Evolutionary conservation across 2,329 filamentous ascomycete species (phyloP).

Genomic region (Didymella keratinophila): DNA sequence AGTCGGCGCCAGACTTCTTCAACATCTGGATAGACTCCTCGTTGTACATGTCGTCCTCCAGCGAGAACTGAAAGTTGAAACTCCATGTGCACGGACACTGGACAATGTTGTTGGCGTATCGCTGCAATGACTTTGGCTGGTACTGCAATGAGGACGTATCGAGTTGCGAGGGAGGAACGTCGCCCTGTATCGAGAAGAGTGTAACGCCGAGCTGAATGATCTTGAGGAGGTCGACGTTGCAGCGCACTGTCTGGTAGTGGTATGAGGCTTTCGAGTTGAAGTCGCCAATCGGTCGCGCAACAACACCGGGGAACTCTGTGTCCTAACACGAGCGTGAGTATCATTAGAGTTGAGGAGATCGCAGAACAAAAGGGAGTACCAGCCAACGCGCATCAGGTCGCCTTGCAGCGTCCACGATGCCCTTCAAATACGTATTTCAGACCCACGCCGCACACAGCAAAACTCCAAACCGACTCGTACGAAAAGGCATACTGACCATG

Average conservation of each 20-base stretch:
- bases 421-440: conserved; percentile 25
- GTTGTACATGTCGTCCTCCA: conserved; percentile 97
- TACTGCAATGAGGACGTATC: conserved; percentile 54
- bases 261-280: conserved; percentile 97
- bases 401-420: conserved; percentile 16
- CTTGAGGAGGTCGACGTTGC: conserved; percentile 96
- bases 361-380: conserved; percentile 19
- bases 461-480: conserved; percentile 3
- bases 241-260: conserved; percentile 96
- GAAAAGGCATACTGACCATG: conserved; percentile 72
- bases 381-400: conserved; percentile 2
- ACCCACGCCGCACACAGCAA: conserved; percentile 6
- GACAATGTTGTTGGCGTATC: conserved; percentile 61
- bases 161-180: conserved; percentile 78
- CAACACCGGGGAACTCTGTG: conserved; percentile 97
- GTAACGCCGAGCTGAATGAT: conserved; percentile 97
- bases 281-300: conserved; percentile 91
- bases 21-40: conserved; percentile 93
- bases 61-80: conserved; percentile 97
- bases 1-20: conserved; percentile 91
- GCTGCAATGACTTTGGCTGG: conserved; percentile 55
- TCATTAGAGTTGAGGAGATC: background rate
- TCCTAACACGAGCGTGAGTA: conserved; percentile 66
- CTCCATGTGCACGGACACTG: conserved; percentile 92
- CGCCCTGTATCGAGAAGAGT: conserved; percentile 88